Base-by-base conservation (phyloP, 306 rosid genomes). In the Erythrophleum fordii region DNA sequence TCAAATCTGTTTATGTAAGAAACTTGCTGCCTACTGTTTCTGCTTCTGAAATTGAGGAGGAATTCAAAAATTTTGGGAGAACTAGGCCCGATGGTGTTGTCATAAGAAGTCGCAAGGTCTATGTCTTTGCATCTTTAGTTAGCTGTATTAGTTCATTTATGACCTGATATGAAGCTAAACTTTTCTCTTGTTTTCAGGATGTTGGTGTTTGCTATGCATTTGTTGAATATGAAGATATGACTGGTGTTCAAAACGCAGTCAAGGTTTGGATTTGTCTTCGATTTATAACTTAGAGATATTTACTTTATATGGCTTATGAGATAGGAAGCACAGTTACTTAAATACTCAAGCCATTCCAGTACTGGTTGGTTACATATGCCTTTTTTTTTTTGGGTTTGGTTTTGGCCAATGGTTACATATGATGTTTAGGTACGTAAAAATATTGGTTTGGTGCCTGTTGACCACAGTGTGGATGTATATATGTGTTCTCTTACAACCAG, bases 171-270 rank as follows among this genome's bases (percentile, higher is more conserved):
- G 51, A 58, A 79, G 75, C 82, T 61, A 26, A 83, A 77, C 22
- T 42, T 65, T 82, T 60, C 55, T n/a, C 25, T 72, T 64, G 22
- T 80, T 49, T 81, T 68, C 94, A 94, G 97, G 98, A 94, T 75
- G 93, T 94, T 86, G 98, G 98, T 71, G 92, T 92, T 44, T 92
- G 97, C 87, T 94, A 94, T 35, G 98, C 98, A 52, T 94, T 94
- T 86, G 97, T 94, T 75, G 97, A 94, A 83, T 94, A 92, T 39
- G 97, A 94, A 89, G 97, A 94, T 69, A 82, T 88, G 79, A 68
- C 85, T 7, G 94, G 98, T 18, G 97, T 94, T 80, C 97, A 87
- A 49, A 94, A 91, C 74, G 97, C 98, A 55, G 84, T 94, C 87
- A 85, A 90, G 98, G 98, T 94, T 69, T 77, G 79, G 29, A 58